Evolutionary conservation across 169 alveolate species (phyloP).

Genomic region (Plasmodium adleri): DNA sequence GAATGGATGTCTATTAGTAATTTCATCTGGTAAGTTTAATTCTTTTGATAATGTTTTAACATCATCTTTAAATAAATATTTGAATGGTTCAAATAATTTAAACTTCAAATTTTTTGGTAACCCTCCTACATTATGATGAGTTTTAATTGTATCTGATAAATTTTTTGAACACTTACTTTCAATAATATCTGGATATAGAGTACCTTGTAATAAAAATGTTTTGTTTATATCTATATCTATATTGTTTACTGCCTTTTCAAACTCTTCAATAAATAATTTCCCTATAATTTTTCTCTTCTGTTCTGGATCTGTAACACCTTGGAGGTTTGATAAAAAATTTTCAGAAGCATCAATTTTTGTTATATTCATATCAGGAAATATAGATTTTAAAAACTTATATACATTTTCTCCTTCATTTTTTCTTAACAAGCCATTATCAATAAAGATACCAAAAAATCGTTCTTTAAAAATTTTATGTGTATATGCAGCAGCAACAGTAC

Average conservation of each 20-base stretch:
- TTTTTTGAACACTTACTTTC: constrained; percentile 82
- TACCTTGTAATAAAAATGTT: constrained; percentile 84
- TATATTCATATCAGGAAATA: constrained; percentile 84
- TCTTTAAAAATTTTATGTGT: constrained; percentile 84
- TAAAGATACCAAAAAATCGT: constrained; percentile 83
- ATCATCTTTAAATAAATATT: constrained; percentile 84
- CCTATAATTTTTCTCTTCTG: constrained; percentile 85
- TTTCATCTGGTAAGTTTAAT: constrained; percentile 79
- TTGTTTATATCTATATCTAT: constrained; percentile 81
- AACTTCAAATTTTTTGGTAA: constrained; percentile 82
- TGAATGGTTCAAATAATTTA: constrained; percentile 85
- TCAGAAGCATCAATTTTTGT: constrained; percentile 80
- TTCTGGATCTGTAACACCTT: constrained; percentile 84
- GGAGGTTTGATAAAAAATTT: constrained; percentile 79
- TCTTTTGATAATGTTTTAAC: constrained; percentile 81
- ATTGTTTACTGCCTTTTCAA: constrained; percentile 82
- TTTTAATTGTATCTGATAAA: constrained; percentile 80
- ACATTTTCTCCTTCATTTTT: constrained; percentile 83
- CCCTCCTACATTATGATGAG: constrained; percentile 88
- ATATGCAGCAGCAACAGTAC: constrained; percentile 86
- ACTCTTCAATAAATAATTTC: constrained; percentile 84
- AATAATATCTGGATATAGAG: constrained; percentile 85
- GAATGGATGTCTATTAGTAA: constrained; percentile 85
- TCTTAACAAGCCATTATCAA: constrained; percentile 86
- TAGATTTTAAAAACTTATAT: constrained; percentile 77